Evolutionary conservation across 495 filamentous ascomycete genomes (phyloP).

Genomic region (Aspergillus affinis): DNA sequence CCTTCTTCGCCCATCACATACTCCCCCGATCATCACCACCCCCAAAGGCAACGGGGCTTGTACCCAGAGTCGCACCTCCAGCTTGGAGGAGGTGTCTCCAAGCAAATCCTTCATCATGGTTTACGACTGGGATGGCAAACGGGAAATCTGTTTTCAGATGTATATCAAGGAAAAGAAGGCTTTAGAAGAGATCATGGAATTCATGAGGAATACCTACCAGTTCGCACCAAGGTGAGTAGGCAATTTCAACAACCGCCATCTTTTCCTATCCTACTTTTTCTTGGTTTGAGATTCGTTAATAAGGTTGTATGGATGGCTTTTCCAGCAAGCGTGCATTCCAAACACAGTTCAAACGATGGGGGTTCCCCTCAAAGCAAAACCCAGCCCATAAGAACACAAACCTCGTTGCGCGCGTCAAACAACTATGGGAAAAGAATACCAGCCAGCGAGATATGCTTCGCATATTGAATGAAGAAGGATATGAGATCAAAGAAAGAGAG

Average conservation of each 20-base stretch:
- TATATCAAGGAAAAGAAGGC: constrained; percentile 72
- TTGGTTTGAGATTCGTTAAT: not conserved
- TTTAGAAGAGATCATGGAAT: constrained; percentile 66
- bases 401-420: constrained; percentile 64
- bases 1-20: constrained; percentile 25
- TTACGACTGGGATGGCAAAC: constrained; percentile 73
- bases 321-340: constrained; percentile 71
- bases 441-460: constrained; percentile 69
- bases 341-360: constrained; percentile 73
- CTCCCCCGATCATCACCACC: not conserved
- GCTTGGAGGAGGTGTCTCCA: constrained; percentile 7
- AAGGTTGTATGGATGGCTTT: not conserved
- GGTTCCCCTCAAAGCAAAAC: constrained; percentile 71
- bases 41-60: constrained; percentile 7
- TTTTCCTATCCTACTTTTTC: not conserved
- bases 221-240: constrained; percentile 62
- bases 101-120: constrained; percentile 51
- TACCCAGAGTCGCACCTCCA: constrained; percentile 32
- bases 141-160: constrained; percentile 65
- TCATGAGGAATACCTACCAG: constrained; percentile 57
- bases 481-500: constrained; percentile 66
- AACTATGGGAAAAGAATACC: constrained; percentile 75
- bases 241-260: not conserved
- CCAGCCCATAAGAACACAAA: constrained; percentile 64
- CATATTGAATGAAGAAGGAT: constrained; percentile 69